Evolutionary conservation across 2,329 filamentous ascomycete species (phyloP), one percentile per base, ranked within the genome.

Genomic region (Myriosclerotinia scirpicola): DNA sequence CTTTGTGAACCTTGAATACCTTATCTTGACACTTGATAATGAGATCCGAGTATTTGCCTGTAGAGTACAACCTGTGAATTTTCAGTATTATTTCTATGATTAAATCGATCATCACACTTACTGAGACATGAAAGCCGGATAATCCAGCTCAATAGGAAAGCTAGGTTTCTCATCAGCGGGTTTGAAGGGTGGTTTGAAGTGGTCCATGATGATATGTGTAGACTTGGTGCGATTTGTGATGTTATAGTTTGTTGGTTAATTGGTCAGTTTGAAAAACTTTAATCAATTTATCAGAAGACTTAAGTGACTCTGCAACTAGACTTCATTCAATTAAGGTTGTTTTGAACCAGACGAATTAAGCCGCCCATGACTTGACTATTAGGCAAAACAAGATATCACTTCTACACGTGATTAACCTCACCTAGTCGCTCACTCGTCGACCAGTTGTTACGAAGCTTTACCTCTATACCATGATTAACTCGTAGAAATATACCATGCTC

Each of bases 1-100:
- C 66, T 40, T 64, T 55, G 63, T 73, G 73, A 26, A 71, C 71
- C 20, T 69, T 69, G 58, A 66, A 73, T 4, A 62, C 54, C 14
- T 48, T 56, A 5, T 58, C 69, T 38, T 70, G 52, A 50, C 68
- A 72, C 38, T 59, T 62, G 36, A 74, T 69, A 9, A 61, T 65
- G 20, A 73, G 22, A 38, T 73, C 69, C 17, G 67, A 67, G 52
- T 71, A 73, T 44, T 67, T 63, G 22, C 65, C 58, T 3, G 17
- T 54, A 1, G 14, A 14, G 30, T 66, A 63, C 5, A 66, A 50
- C 9, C 65, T 66, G n/a, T 50, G 40, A n/a, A 54, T 40, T 9
- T 15, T 50, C 17, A 52, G 34, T 26, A 26, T 60, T 20, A 6
- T 50, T 7, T 1, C 42, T 30, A 8, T 4, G 11, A 14, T 9